Percentiles rank a stretch among this genome's conserved stretches.
phyloP scores from a whole-genome alignment of 2,329 filamentous ascomycete genomes.

The Colletotrichum sp. region DNA sequence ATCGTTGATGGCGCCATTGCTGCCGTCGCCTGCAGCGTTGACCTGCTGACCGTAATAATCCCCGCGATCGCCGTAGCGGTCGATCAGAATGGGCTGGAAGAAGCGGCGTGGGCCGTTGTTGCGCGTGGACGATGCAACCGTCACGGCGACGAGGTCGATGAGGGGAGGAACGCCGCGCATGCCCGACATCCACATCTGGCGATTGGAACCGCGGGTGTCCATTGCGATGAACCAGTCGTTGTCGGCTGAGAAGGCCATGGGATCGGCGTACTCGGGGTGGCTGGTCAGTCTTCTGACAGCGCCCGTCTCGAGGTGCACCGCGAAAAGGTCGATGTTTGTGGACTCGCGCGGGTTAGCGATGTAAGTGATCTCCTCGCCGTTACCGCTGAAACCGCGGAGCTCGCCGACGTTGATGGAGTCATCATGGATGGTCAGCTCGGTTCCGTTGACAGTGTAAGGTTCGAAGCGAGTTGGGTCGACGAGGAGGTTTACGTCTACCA shows the following conservation, averaged over 20 bases:
- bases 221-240: conserved; percentile 46
- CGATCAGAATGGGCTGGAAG: conserved; percentile 49
- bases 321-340: conserved; percentile 49
- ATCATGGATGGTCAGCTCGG: conserved; percentile 31
- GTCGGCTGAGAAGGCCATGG: conserved; percentile 45
- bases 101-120: conserved; percentile 51
- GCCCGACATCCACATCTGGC: conserved; percentile 43
- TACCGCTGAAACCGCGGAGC: conserved; percentile 47
- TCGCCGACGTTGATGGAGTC: conserved; percentile 43
- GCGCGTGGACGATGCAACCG: conserved; percentile 41
- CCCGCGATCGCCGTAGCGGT: conserved; percentile 47
- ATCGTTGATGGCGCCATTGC: conserved; percentile 45
- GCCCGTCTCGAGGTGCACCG: conserved; percentile 43
- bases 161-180: conserved; percentile 48
- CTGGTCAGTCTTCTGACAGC: conserved; percentile 43
- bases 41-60: conserved; percentile 47
- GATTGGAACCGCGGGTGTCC: conserved; percentile 45
- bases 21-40: conserved; percentile 41
- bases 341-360: conserved; percentile 44
- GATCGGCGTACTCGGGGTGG: conserved; percentile 49
- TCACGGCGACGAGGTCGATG: conserved; percentile 37
- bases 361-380: conserved; percentile 44
- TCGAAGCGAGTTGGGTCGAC: conserved; percentile 24
- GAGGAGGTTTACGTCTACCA: conserved; percentile 41
- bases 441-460: conserved; percentile 27